These are phyloP conservation scores for Terfezia boudieri DNA, from an alignment of 495 filamentous ascomycete genomes.

Conservation along the genomic window DNA sequence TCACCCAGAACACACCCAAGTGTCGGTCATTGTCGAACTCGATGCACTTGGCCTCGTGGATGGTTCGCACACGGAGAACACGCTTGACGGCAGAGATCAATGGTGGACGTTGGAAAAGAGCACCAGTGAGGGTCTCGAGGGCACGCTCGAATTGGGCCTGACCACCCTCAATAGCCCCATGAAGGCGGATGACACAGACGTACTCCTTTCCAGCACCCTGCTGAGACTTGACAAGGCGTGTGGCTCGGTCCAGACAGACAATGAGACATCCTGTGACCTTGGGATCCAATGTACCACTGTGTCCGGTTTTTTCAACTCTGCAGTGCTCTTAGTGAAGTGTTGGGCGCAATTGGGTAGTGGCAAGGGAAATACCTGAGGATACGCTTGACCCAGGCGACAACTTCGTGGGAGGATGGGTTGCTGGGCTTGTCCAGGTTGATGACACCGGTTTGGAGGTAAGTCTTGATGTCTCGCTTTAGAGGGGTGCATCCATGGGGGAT, in stretches of 20 bases:
- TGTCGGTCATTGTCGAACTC: slow-evolving; percentile 97
- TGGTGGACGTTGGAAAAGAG: slow-evolving; percentile 90
- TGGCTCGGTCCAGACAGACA: slow-evolving; percentile 87
- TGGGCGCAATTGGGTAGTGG: not conserved
- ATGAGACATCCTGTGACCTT: slow-evolving; percentile 88
- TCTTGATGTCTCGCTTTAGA: slow-evolving; percentile 76
- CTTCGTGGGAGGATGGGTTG: slow-evolving; percentile 94
- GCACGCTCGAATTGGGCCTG: slow-evolving; percentile 75
- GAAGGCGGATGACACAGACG: slow-evolving; percentile 69
- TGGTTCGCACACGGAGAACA: slow-evolving; percentile 88
- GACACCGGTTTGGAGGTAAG: slow-evolving; percentile 83
- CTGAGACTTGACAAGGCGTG: slow-evolving; percentile 90
- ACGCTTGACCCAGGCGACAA: slow-evolving; percentile 95
- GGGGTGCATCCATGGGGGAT: slow-evolving; percentile 75
- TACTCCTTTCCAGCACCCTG: slow-evolving; percentile 68
- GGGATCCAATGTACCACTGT: slow-evolving; percentile 91
- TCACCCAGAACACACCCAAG: slow-evolving; percentile 98
- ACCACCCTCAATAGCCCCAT: slow-evolving; percentile 67
- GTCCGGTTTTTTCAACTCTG: slow-evolving; percentile 89
- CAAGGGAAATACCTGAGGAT: slow-evolving; percentile 46
- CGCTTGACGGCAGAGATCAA: slow-evolving; percentile 97
- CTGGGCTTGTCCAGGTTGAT: slow-evolving; percentile 98
- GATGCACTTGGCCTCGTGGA: slow-evolving; percentile 81
- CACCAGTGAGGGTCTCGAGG: slow-evolving; percentile 82
- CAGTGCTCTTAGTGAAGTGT: not conserved